These are phyloP conservation scores for Macrolepiota dolichaula DNA, from an alignment of 768 basidiomycete species.

Conservation along the genomic window DNA sequence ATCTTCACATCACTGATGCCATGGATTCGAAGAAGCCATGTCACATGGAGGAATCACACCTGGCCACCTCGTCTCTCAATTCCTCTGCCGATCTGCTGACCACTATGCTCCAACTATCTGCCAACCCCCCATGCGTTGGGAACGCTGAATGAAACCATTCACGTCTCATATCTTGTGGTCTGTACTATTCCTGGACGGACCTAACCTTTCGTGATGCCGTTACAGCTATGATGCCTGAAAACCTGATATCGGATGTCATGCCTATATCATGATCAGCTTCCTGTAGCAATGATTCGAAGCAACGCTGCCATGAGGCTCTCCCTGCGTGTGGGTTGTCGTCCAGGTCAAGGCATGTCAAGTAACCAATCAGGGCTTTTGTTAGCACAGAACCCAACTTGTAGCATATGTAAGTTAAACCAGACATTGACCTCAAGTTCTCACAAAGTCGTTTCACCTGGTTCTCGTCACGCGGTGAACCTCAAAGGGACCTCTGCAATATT, in stretches of 20 bases:
- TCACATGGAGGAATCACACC: background rate
- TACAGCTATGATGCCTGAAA: background rate
- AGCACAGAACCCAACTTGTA: background rate
- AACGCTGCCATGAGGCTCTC: background rate
- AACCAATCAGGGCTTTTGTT: background rate
- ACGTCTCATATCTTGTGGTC: background rate
- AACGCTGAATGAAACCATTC: background rate
- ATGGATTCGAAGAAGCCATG: background rate
- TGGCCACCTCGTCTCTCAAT: too few relatives aligned
- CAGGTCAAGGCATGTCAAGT: background rate
- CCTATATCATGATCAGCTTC: background rate
- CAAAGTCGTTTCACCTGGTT: background rate
- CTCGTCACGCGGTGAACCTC: background rate
- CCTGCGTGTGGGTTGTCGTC: background rate
- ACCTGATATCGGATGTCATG: background rate
- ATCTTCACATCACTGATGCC: background rate
- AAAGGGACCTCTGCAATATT: background rate
- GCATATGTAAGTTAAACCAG: background rate
- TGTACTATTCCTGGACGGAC: background rate
- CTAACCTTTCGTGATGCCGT: background rate
- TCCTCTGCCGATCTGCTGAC: background rate
- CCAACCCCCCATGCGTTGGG: background rate
- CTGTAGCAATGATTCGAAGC: slow-evolving; percentile 1
- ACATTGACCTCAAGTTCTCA: slow-evolving; percentile 1
- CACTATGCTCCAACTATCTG: background rate